A percentile compares a stretch with the other conserved stretches of the same genome.
phyloP scores from a whole-genome alignment of 2,329 filamentous ascomycete genomes.

The Cordyceps cateniannulata region DNA sequence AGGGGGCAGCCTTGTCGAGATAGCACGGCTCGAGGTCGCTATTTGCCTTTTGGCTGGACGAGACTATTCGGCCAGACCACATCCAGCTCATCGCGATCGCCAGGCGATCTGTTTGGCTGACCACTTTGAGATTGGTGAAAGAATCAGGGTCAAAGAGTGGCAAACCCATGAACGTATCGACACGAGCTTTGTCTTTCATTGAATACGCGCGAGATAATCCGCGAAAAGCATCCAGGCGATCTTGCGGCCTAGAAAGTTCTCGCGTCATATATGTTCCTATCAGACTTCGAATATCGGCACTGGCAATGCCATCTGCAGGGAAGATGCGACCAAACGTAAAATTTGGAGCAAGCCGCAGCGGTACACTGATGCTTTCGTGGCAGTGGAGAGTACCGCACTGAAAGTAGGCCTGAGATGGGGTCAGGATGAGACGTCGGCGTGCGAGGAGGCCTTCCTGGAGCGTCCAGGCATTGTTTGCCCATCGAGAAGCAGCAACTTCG shows the following conservation, averaged over 20 bases:
- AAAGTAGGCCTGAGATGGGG: slow-evolving; percentile 31
- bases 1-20: slow-evolving; percentile 17
- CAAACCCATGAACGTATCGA: slow-evolving; percentile 26
- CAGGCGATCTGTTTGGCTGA: slow-evolving; percentile 28
- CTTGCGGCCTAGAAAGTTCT: slow-evolving; percentile 21
- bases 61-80: slow-evolving; percentile 13
- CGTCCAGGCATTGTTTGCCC: slow-evolving; percentile 30
- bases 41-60: neutral
- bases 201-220: slow-evolving; percentile 25
- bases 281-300: slow-evolving; percentile 21
- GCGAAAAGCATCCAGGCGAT: slow-evolving; percentile 29
- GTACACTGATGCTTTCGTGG: slow-evolving; percentile 29
- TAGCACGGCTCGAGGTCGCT: slow-evolving; percentile 10
- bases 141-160: slow-evolving; percentile 29
- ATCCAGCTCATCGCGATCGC: slow-evolving; percentile 30
- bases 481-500: slow-evolving; percentile 28
- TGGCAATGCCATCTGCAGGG: slow-evolving; percentile 18
- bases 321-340: slow-evolving; percentile 29
- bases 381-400: slow-evolving; percentile 32
- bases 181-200: slow-evolving; percentile 21
- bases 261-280: slow-evolving; percentile 27
- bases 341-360: slow-evolving; percentile 25
- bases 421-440: slow-evolving; percentile 30
- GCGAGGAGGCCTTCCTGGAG: slow-evolving; percentile 31
- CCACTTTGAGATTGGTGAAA: slow-evolving; percentile 22